These are phyloP conservation scores for Keithomyces neogunnii DNA, from an alignment of 2,329 filamentous ascomycete genomes.

Conservation along the genomic window DNA sequence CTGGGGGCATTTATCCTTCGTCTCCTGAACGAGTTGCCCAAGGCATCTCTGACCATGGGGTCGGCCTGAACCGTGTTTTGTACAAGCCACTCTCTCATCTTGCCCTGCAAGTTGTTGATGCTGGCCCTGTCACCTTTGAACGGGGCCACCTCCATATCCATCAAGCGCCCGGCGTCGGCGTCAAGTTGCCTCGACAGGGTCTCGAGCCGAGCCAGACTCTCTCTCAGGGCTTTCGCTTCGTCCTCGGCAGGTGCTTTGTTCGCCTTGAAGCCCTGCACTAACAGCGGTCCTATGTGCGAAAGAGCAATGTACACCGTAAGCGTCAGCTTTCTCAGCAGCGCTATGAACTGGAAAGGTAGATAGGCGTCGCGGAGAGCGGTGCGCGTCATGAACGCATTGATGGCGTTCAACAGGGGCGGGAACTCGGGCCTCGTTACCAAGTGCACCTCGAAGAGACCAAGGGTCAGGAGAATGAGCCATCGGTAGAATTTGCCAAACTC, in stretches of 20 bases:
- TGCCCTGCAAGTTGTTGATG: conserved; percentile 51
- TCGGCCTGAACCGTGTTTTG: conserved; percentile 76
- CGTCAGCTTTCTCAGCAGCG: conserved; percentile 64
- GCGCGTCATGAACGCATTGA: conserved; percentile 36
- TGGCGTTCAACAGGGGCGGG: conserved; percentile 34
- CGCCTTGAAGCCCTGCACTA: conserved; percentile 33
- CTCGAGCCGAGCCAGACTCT: conserved; percentile 62
- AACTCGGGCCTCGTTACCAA: conserved; percentile 45
- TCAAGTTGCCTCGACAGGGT: conserved; percentile 51
- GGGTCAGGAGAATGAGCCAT: conserved; percentile 46
- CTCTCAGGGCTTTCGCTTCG: conserved; percentile 42
- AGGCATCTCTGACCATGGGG: conserved; percentile 72
- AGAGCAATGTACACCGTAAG: conserved; percentile 79
- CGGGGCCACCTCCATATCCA: conserved; percentile 73
- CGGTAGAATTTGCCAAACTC: conserved; percentile 59
- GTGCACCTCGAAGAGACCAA: conserved; percentile 50
- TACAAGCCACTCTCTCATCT: conserved; percentile 79
- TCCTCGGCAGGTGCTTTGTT: conserved; percentile 19
- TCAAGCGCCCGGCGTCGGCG: conserved; percentile 57
- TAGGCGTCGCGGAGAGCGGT: conserved; percentile 47
- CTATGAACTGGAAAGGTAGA: conserved; percentile 78
- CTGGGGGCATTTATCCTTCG: conserved; percentile 53
- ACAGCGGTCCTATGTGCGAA: conserved; percentile 66
- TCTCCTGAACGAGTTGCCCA: conserved; percentile 58
- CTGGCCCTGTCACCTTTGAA: conserved; percentile 64